Conservation (phyloP, 805 yeast species). For the Metschnikowia similis region DNA sequence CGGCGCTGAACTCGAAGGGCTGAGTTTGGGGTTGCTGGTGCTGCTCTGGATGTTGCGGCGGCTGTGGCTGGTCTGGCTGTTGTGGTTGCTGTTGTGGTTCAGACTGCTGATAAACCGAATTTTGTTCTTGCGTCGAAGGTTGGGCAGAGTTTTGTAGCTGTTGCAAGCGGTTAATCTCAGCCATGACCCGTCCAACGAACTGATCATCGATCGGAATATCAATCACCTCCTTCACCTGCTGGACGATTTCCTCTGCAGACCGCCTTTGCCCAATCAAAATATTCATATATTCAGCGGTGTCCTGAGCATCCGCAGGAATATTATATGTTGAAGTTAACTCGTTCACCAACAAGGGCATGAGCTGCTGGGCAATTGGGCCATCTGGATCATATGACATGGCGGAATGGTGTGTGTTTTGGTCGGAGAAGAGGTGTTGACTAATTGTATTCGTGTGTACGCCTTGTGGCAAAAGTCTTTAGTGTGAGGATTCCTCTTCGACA, state of each 20-base stretch:
- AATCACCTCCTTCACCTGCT: constrained; percentile 58
- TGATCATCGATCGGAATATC: constrained; percentile 55
- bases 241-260: constrained; percentile 53
- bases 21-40: constrained; percentile 7
- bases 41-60: constrained; percentile 7
- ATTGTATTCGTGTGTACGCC: neutral
- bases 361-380: constrained; percentile 34
- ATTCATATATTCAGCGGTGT: constrained; percentile 63
- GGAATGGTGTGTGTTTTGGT: neutral
- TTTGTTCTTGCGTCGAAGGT: constrained; percentile 7
- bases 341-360: constrained; percentile 30
- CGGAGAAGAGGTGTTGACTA: neutral
- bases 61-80: constrained; percentile 13
- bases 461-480: neutral
- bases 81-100: neutral
- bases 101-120: constrained; percentile 8
- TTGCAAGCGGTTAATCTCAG: constrained; percentile 41
- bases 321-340: constrained; percentile 34
- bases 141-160: constrained; percentile 4
- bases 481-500: neutral
- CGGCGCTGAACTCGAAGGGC: neutral
- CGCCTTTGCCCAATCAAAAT: constrained; percentile 67
- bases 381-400: constrained; percentile 36
- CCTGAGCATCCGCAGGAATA: constrained; percentile 37
- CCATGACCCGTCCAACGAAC: constrained; percentile 54